Percentiles rank a stretch among this genome's conserved stretches.
Conservation (phyloP, 441 rosid species). For the Euphorbia celastroides region DNA sequence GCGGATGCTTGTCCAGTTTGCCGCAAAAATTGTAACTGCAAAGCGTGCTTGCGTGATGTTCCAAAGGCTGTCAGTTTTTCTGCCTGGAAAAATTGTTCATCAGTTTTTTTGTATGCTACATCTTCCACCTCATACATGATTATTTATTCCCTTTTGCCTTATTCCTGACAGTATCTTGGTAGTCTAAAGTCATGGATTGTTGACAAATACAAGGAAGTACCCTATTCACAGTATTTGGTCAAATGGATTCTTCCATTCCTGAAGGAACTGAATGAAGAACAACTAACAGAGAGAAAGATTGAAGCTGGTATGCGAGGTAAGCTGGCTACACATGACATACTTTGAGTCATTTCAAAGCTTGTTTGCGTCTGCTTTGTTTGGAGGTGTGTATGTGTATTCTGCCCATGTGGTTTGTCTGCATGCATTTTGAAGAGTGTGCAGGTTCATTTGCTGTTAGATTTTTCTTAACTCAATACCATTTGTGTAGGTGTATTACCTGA, state of each 20-base stretch:
- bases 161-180: constrained; percentile 13
- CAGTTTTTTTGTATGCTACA: constrained; percentile 2
- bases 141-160: neutral
- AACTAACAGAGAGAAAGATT: constrained; percentile 34
- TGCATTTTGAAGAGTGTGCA: neutral
- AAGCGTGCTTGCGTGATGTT: constrained; percentile 53
- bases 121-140: neutral
- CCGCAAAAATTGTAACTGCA: constrained; percentile 53
- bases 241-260: constrained; percentile 36
- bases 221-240: constrained; percentile 30
- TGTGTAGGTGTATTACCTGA: constrained; percentile 34
- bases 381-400: neutral
- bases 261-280: constrained; percentile 35
- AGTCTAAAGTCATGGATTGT: constrained; percentile 1
- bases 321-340: neutral
- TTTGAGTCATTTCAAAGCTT: neutral
- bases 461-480: constrained; percentile 1
- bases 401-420: neutral
- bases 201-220: constrained; percentile 12
- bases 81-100: neutral
- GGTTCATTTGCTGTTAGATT: neutral
- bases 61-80: constrained; percentile 22
- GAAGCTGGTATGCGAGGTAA: constrained; percentile 45
- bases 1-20: constrained; percentile 57
- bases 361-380: neutral